Conservation (phyloP, 306 rosid genomes). For the Medicago lupulina region DNA sequence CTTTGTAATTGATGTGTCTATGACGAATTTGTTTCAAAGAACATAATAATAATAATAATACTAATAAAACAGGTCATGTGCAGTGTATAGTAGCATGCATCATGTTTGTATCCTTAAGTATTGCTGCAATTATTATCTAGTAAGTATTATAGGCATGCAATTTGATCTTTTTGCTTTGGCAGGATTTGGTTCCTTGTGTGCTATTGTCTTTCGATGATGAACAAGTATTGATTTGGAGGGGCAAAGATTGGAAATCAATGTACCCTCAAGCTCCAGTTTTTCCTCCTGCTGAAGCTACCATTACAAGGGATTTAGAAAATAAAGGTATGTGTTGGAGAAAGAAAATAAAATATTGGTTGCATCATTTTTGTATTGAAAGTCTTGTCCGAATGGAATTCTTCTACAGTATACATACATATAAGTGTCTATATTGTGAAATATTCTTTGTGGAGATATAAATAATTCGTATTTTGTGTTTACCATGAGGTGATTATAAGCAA, state of each 20-base stretch:
- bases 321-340: slow-evolving; percentile 53
- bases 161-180: slow-evolving; percentile 44
- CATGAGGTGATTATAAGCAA: slow-evolving; percentile 7
- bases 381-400: neutral
- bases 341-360: neutral
- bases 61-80: neutral
- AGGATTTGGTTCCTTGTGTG: slow-evolving; percentile 99
- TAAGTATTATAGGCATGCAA: slow-evolving; percentile 32
- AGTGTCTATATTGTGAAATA: neutral
- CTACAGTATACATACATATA: neutral
- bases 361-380: slow-evolving; percentile 22
- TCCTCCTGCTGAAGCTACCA: slow-evolving; percentile 40
- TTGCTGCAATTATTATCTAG: slow-evolving; percentile 35
- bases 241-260: slow-evolving; percentile 75
- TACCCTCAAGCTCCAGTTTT: slow-evolving; percentile 51
- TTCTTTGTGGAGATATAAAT: slow-evolving; percentile 7
- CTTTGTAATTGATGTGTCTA: slow-evolving; percentile 17
- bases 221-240: slow-evolving; percentile 88
- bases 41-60: slow-evolving; percentile 2
- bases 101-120: slow-evolving; percentile 1
- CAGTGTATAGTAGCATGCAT: slow-evolving; percentile 11
- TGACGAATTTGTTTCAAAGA: slow-evolving; percentile 16
- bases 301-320: slow-evolving; percentile 41
- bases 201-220: slow-evolving; percentile 87
- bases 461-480: neutral